Conservation (phyloP, 1,284 basidiomycete species). For the Cryptococcus sp. region DNA sequence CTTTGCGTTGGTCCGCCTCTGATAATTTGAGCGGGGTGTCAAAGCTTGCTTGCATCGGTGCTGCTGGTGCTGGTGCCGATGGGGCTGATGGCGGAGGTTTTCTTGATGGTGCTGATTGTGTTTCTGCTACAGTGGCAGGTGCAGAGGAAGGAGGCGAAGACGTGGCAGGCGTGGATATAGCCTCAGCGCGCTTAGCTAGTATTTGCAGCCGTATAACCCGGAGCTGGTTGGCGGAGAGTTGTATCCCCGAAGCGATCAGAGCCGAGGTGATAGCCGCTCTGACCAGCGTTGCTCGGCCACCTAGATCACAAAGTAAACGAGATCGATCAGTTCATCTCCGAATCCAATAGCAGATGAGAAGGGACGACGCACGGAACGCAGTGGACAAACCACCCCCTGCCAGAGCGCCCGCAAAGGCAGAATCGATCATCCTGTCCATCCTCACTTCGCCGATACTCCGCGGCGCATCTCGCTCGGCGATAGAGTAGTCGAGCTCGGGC, state of each 20-base stretch:
- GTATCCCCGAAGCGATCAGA: conserved; percentile 35
- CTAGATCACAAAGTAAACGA: conserved; percentile 15
- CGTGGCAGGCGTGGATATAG: not conserved
- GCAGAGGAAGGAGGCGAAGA: not conserved
- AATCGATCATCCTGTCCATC: conserved; percentile 42
- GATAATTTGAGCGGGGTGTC: not conserved
- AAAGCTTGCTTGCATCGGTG: not conserved
- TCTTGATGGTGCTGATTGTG: not conserved
- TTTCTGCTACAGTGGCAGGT: not conserved
- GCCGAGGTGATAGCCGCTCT: conserved; percentile 40
- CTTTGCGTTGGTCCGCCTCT: not conserved
- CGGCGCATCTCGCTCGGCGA: not conserved
- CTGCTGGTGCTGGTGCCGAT: conserved; percentile 3
- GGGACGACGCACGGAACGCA: conserved; percentile 27
- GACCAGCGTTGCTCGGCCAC: conserved; percentile 31
- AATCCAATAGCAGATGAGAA: not conserved
- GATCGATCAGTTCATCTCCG: not conserved
- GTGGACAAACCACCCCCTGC: conserved; percentile 33
- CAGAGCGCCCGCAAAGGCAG: conserved; percentile 37
- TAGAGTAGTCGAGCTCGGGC: conserved; percentile 8
- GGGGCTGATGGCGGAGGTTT: not conserved
- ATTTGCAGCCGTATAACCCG: conserved; percentile 36
- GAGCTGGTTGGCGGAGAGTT: conserved; percentile 40
- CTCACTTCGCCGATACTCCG: conserved; percentile 29
- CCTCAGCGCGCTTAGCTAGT: conserved; percentile 24